These are phyloP conservation scores for Pezicula carpinea DNA, from an alignment of 2,329 filamentous ascomycete species.

Conservation along the genomic window DNA sequence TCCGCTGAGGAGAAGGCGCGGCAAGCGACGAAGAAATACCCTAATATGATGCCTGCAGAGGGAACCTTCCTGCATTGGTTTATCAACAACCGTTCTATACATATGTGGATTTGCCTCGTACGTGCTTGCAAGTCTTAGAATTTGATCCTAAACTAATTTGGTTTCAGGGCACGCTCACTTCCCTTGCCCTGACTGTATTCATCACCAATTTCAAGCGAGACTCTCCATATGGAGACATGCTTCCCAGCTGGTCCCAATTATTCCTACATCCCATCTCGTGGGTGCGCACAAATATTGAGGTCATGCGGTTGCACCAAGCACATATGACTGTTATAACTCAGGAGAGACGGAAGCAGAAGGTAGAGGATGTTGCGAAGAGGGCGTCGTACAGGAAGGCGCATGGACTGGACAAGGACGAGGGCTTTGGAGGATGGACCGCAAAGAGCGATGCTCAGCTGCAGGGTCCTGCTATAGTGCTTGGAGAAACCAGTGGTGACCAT, in stretches of 20 bases:
- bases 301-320: conserved; percentile 71
- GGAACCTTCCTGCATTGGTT: conserved; percentile 84
- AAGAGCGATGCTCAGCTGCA: conserved; percentile 29
- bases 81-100: conserved; percentile 69
- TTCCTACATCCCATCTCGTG: conserved; percentile 66
- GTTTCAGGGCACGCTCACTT: conserved; percentile 24
- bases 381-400: conserved; percentile 81
- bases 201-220: conserved; percentile 72
- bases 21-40: conserved; percentile 71
- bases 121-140: conserved; percentile 21
- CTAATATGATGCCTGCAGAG: conserved; percentile 80
- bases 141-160: not conserved
- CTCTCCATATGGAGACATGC: conserved; percentile 74
- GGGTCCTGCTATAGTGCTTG: conserved; percentile 27
- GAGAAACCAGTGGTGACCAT: conserved; percentile 13
- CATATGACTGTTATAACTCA: conserved; percentile 64
- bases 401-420: conserved; percentile 64
- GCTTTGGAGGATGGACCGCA: conserved; percentile 45
- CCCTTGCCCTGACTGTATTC: conserved; percentile 69
- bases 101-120: conserved; percentile 82
- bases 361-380: conserved; percentile 86
- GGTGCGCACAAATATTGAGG: conserved; percentile 59
- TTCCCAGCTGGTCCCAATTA: conserved; percentile 67
- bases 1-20: conserved; percentile 59
- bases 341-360: conserved; percentile 66